Evolutionary conservation across 176 grass and related monocot species (phyloP).

Genomic region (Panicum miliaceum): DNA sequence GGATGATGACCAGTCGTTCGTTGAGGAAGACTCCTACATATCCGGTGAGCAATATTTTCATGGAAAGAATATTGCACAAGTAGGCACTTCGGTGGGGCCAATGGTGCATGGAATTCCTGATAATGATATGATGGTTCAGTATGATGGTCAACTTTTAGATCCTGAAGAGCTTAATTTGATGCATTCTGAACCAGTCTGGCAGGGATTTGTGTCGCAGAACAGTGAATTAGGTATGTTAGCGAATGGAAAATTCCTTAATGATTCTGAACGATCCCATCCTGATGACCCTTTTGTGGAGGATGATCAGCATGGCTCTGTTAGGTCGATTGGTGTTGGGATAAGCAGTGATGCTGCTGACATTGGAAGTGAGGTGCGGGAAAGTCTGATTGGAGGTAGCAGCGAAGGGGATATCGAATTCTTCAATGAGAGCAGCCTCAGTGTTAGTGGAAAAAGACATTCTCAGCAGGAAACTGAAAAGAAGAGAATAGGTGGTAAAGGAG

Average conservation of each 20-base stretch:
- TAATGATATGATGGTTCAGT: conserved; percentile 83
- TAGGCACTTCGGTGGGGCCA: conserved; percentile 47
- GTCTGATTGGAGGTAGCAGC: conserved; percentile 96
- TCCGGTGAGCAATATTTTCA: conserved; percentile 87
- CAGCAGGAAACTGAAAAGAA: conserved; percentile 66
- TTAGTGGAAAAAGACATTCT: conserved; percentile 63
- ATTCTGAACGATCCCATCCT: conserved; percentile 51
- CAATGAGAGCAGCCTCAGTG: conserved; percentile 59
- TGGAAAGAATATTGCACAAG: conserved; percentile 56
- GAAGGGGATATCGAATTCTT: conserved; percentile 90
- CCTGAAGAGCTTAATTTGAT: conserved; percentile 95
- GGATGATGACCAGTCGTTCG: conserved; percentile 86
- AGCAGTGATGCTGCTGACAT: conserved; percentile 96
- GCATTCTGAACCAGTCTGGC: conserved; percentile 94
- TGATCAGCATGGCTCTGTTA: conserved; percentile 95
- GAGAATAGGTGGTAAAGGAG: conserved; percentile 50
- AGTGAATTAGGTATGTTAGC: conserved; percentile 84
- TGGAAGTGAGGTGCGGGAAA: conserved; percentile 96
- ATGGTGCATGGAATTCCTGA: conserved; percentile 60
- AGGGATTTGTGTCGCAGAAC: conserved; percentile 91
- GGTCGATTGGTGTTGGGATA: conserved; percentile 95
- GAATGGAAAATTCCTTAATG: conserved; percentile 70
- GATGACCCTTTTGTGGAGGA: conserved; percentile 96
- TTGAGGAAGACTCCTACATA: conserved; percentile 94
- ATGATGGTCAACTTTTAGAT: conserved; percentile 90